Conservation (phyloP, 1,139 yeast genomes). For the Magnusiomyces paraingens region DNA sequence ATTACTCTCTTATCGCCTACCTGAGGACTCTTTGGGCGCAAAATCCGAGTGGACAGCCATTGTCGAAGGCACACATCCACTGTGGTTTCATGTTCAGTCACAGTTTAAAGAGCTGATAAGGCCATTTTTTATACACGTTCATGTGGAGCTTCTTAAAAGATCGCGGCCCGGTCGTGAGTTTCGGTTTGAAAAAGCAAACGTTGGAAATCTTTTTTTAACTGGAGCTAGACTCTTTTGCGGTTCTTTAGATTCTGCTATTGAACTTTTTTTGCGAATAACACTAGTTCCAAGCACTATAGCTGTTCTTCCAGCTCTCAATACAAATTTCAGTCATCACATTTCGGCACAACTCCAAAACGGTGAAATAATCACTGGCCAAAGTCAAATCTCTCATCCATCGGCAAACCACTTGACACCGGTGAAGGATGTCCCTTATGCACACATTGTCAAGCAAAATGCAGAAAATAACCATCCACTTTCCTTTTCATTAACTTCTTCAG, state of each 20-base stretch:
- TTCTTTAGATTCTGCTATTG: slow-evolving; percentile 77
- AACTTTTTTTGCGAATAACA: slow-evolving; percentile 60
- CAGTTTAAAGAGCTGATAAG: slow-evolving; percentile 69
- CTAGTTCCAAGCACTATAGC: slow-evolving; percentile 49
- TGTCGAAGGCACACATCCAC: slow-evolving; percentile 68
- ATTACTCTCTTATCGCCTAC: slow-evolving; percentile 57
- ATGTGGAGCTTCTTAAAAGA: slow-evolving; percentile 67
- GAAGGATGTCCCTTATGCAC: neutral
- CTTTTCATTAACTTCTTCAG: neutral
- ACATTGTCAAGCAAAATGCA: neutral
- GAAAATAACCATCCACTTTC: neutral
- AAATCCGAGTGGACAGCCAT: slow-evolving; percentile 67
- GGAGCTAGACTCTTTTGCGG: slow-evolving; percentile 81
- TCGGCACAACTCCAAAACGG: slow-evolving; percentile 72
- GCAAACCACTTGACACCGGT: slow-evolving; percentile 1
- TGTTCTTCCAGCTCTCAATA: slow-evolving; percentile 76
- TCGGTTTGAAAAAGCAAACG: slow-evolving; percentile 68
- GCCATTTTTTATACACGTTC: slow-evolving; percentile 71
- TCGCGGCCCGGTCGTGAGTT: slow-evolving; percentile 53
- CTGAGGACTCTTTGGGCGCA: slow-evolving; percentile 48
- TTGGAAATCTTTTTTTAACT: slow-evolving; percentile 78
- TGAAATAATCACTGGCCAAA: slow-evolving; percentile 79
- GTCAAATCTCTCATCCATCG: slow-evolving; percentile 85
- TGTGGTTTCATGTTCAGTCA: slow-evolving; percentile 59
- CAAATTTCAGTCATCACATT: slow-evolving; percentile 81